A percentile compares a stretch with the other conserved stretches of the same genome.
Conservation (phyloP, 768 basidiomycete genomes). For the Lactarius pseudohatsudake region DNA sequence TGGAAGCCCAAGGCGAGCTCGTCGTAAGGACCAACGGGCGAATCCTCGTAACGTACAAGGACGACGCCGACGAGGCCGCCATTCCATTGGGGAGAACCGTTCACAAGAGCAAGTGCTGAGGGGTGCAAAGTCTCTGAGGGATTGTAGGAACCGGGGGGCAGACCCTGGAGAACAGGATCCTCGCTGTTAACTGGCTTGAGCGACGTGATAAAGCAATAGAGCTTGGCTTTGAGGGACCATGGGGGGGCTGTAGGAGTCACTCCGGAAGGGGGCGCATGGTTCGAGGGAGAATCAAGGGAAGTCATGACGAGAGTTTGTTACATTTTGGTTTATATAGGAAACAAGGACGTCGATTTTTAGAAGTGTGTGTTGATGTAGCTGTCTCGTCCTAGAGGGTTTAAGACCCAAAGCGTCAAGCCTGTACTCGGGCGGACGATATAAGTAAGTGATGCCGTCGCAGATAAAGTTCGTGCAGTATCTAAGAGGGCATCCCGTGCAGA, state of each 20-base stretch:
- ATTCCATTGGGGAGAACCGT: constrained; percentile 16
- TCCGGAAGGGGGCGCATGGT: background rate
- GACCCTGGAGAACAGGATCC: constrained; percentile 22
- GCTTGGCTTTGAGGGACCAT: constrained; percentile 18
- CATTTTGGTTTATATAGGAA: background rate
- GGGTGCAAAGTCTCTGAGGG: constrained; percentile 24
- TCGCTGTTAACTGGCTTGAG: constrained; percentile 17
- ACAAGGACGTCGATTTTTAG: background rate
- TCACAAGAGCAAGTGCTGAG: constrained; percentile 17
- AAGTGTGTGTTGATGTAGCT: background rate
- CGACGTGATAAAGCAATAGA: constrained; percentile 8
- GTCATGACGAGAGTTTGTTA: background rate
- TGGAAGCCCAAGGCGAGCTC: constrained; percentile 13
- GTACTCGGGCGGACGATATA: too few relatives aligned
- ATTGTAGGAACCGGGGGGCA: constrained; percentile 22
- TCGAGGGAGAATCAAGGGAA: background rate
- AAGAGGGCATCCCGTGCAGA: too few relatives aligned
- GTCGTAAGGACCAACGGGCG: constrained; percentile 28
- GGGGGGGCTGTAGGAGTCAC: constrained; percentile 13
- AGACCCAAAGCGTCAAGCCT: too few relatives aligned
- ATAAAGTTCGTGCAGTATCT: too few relatives aligned
- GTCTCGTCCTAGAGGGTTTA: background rate
- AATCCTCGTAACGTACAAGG: constrained; percentile 18
- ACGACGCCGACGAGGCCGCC: constrained; percentile 8
- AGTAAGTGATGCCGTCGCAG: too few relatives aligned